Conservation (phyloP, 2,329 filamentous ascomycete genomes). For the Trichothecium roseum region DNA sequence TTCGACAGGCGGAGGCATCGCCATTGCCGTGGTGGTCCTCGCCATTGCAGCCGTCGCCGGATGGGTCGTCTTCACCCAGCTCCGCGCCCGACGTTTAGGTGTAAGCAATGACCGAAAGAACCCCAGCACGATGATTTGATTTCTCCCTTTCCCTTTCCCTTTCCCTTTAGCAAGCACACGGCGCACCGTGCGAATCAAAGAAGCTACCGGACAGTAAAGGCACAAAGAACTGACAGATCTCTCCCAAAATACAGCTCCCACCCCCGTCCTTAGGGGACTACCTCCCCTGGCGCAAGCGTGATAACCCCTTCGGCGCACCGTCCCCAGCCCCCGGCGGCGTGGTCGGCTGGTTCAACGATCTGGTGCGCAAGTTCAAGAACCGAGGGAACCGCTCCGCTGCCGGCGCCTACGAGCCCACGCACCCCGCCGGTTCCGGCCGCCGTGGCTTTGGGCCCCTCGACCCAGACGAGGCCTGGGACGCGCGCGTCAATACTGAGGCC, state of each 20-base stretch:
- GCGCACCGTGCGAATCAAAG: too few relatives aligned
- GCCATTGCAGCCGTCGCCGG: constrained; percentile 44
- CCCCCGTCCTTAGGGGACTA: constrained; percentile 57
- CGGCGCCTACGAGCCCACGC: constrained; percentile 58
- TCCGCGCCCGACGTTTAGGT: constrained; percentile 63
- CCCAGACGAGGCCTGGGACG: constrained; percentile 79
- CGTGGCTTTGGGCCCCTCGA: constrained; percentile 60
- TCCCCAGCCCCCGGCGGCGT: constrained; percentile 51
- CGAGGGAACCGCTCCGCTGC: constrained; percentile 54
- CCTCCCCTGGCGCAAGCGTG: constrained; percentile 49
- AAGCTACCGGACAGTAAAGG: too few relatives aligned
- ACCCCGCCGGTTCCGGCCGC: constrained; percentile 29
- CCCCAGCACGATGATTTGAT: too few relatives aligned
- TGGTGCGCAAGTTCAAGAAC: constrained; percentile 52
- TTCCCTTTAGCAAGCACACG: not conserved
- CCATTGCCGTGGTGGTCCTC: constrained; percentile 61
- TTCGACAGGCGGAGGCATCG: constrained; percentile 53
- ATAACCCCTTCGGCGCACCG: constrained; percentile 37
- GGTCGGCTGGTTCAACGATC: constrained; percentile 62
- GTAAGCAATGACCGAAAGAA: too few relatives aligned
- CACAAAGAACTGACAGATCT: too few relatives aligned
- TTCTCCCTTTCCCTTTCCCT: not conserved
- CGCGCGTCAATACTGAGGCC: constrained; percentile 65
- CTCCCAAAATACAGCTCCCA: constrained; percentile 52
- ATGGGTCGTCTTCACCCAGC: constrained; percentile 63